Conservation (phyloP, 192 early-diverging fungal genomes). For the Allomyces macrogynus region DNA sequence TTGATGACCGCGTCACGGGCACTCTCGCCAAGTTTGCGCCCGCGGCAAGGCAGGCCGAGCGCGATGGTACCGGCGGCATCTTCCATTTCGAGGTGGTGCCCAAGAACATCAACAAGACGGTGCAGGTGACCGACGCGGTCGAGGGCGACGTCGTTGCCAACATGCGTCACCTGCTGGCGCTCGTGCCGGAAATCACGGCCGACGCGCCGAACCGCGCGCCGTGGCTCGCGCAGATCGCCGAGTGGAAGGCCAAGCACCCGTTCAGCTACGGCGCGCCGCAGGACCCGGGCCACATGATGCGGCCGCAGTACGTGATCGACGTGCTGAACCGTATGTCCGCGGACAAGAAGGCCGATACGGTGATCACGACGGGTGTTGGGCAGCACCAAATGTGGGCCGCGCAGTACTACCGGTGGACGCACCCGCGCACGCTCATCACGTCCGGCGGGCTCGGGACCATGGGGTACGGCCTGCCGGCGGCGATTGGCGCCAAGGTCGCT, state of each 20-base stretch:
- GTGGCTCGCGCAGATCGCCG: conserved; percentile 64
- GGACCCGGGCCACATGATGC: conserved; percentile 39
- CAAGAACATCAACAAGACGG: conserved; percentile 99
- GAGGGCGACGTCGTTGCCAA: conserved; percentile 90
- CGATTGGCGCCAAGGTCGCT: conserved; percentile 94
- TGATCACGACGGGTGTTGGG: conserved; percentile 90
- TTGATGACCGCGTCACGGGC: conserved; percentile 95
- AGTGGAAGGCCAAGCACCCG: conserved; percentile 86
- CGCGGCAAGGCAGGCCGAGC: conserved; percentile 69
- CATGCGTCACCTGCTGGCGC: conserved; percentile 55
- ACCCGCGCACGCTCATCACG: conserved; percentile 72
- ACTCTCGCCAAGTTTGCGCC: conserved; percentile 82
- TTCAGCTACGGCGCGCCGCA: conserved; percentile 53
- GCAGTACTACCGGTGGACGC: conserved; percentile 80
- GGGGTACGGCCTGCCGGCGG: conserved; percentile 90
- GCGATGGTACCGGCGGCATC: conserved; percentile 77
- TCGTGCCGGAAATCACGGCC: conserved; percentile 19
- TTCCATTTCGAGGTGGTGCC: conserved; percentile 98
- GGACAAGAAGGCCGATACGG: conserved; percentile 72
- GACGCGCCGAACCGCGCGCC: conserved; percentile 34
- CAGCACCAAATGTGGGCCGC: conserved; percentile 99
- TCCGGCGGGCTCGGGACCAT: conserved; percentile 98
- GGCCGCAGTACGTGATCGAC: conserved; percentile 86
- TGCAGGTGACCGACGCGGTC: conserved; percentile 72
- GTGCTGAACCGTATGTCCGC: conserved; percentile 71